Conservation (phyloP, 2,329 filamentous ascomycete genomes). For the Talaromyces rugulosus region DNA sequence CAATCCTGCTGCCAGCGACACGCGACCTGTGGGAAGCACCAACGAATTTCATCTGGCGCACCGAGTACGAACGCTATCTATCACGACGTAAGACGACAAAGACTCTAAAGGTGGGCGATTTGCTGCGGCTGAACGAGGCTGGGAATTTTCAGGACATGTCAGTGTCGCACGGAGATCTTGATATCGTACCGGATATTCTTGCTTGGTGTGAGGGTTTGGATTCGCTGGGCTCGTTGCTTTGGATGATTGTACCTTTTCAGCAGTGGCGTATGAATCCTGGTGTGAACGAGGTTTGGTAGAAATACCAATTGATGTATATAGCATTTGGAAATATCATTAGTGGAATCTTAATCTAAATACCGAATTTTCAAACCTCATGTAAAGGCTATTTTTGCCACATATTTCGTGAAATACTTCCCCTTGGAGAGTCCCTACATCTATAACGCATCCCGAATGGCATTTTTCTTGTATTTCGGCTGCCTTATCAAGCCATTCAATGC, state of each 20-base stretch:
- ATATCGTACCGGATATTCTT: slow-evolving; percentile 6
- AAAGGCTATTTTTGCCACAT: slow-evolving; percentile 2
- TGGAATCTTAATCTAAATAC: background rate
- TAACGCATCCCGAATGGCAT: slow-evolving; percentile 3
- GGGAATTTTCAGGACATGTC: slow-evolving; percentile 1
- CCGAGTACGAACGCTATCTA: slow-evolving; percentile 7
- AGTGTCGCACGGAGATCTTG: background rate
- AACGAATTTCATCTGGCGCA: slow-evolving; percentile 8
- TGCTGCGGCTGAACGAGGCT: slow-evolving; percentile 1
- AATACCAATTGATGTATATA: background rate
- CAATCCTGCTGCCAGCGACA: slow-evolving; percentile 9
- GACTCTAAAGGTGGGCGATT: slow-evolving; percentile 6
- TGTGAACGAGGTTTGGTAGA: slow-evolving; percentile 9
- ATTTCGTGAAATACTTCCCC: slow-evolving; percentile 1
- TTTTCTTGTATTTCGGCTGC: background rate
- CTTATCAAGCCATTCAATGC: background rate
- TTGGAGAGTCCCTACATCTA: slow-evolving; percentile 1
- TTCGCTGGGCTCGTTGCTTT: slow-evolving; percentile 10
- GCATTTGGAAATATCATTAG: background rate
- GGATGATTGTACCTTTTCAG: slow-evolving; percentile 12
- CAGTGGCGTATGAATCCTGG: slow-evolving; percentile 2
- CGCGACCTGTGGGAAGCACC: slow-evolving; percentile 11
- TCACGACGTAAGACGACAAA: slow-evolving; percentile 2
- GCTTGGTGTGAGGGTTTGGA: slow-evolving; percentile 11
- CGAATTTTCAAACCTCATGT: background rate